Evolutionary conservation across 2,329 filamentous ascomycete genomes (phyloP).

Genomic region (Phialophora expanda): DNA sequence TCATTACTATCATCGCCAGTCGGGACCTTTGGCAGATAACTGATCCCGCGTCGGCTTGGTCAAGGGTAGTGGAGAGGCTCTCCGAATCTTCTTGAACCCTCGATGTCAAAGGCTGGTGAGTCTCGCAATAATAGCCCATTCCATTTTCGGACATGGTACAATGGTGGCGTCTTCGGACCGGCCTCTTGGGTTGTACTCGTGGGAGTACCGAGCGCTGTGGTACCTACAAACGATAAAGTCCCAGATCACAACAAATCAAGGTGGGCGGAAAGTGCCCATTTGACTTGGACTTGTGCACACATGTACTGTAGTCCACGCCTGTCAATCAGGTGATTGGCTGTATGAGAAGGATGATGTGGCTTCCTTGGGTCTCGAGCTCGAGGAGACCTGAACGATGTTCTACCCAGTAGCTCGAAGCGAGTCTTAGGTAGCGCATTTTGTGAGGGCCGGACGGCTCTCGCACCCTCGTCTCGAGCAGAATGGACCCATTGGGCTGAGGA

Average conservation of each 20-base stretch:
- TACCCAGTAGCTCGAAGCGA: neutral
- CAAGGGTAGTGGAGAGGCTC: neutral
- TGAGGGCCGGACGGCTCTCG: neutral
- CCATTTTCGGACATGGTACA: conserved; percentile 1
- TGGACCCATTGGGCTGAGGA: conserved; percentile 5
- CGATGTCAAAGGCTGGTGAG: conserved; percentile 7
- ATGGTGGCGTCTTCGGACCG: conserved; percentile 12
- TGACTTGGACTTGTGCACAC: neutral
- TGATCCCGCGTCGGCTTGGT: conserved; percentile 1
- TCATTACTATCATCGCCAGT: neutral
- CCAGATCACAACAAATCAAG: conserved; percentile 3
- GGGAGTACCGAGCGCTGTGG: neutral
- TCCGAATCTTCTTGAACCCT: neutral
- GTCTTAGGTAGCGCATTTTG: neutral
- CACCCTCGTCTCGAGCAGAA: neutral
- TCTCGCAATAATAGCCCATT: neutral
- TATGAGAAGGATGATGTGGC: neutral
- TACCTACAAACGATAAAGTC: conserved; percentile 8
- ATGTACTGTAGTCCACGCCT: neutral
- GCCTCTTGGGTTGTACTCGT: conserved; percentile 1
- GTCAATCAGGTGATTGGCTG: neutral
- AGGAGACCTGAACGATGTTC: neutral
- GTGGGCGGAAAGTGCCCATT: conserved; percentile 7
- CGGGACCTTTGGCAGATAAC: neutral
- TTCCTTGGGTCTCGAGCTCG: neutral